phyloP scores from a whole-genome alignment of 83 land plant species.

The Picea abies region DNA sequence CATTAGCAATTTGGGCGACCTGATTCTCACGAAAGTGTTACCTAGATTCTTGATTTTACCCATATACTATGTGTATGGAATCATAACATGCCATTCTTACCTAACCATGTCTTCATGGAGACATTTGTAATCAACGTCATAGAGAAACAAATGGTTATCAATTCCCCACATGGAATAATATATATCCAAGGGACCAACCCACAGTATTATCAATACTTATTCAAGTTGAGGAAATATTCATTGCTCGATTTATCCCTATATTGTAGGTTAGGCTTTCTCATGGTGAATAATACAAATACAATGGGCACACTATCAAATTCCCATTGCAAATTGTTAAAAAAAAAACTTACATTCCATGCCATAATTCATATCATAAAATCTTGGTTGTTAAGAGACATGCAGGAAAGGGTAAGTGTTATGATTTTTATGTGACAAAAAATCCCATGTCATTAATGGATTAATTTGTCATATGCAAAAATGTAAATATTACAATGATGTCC shows the following conservation, averaged over 20 bases:
- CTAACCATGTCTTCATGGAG: background rate
- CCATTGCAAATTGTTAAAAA: background rate
- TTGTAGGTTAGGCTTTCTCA: background rate
- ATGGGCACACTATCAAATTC: background rate
- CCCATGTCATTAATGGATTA: background rate
- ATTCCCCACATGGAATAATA: background rate
- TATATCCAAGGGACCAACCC: background rate
- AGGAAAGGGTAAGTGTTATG: background rate
- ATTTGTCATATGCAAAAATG: background rate
- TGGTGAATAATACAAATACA: background rate
- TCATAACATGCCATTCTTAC: background rate
- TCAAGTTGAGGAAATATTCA: background rate
- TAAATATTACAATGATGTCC: background rate
- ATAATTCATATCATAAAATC: background rate
- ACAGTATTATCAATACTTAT: background rate
- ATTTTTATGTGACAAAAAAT: background rate
- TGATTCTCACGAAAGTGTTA: too few species aligned
- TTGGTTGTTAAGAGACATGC: background rate
- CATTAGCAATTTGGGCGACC: too few species aligned
- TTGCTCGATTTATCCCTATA: background rate
- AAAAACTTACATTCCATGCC: background rate
- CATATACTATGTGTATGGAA: background rate
- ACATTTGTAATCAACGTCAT: background rate
- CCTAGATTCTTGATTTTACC: too few species aligned
- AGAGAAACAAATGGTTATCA: background rate